Conservation (phyloP, 345 rosid genomes). For the Dimocarpus longan region DNA sequence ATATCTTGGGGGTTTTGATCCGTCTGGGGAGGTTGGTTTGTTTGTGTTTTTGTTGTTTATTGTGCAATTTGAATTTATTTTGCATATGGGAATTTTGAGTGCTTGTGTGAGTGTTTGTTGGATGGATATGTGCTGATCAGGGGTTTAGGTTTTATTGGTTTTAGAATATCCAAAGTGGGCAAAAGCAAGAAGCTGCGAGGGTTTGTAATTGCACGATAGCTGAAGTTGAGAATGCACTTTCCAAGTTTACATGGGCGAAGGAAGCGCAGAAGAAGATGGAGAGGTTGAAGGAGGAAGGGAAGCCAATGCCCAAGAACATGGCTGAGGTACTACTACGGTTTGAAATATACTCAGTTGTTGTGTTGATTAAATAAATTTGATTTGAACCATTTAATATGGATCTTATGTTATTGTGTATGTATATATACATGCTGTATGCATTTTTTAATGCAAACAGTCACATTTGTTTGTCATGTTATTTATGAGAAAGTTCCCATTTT, state of each 20-base stretch:
- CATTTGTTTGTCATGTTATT: background rate
- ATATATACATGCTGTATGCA: background rate
- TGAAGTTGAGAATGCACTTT: slow-evolving; percentile 78
- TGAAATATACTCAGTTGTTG: background rate
- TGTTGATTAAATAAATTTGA: background rate
- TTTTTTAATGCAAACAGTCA: background rate
- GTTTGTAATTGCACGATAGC: slow-evolving; percentile 73
- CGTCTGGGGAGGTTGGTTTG: slow-evolving; percentile 80
- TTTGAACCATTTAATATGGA: background rate
- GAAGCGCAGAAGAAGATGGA: slow-evolving; percentile 70
- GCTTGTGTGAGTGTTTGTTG: background rate
- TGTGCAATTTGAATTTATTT: background rate
- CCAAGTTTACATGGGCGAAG: slow-evolving; percentile 90
- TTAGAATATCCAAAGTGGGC: slow-evolving; percentile 79
- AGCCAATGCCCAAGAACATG: slow-evolving; percentile 81
- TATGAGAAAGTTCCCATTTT: background rate
- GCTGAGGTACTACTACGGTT: slow-evolving; percentile 61
- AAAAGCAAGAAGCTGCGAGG: slow-evolving; percentile 85
- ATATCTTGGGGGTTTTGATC: slow-evolving; percentile 67
- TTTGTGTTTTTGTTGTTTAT: background rate
- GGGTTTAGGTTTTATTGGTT: slow-evolving; percentile 56
- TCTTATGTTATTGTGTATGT: background rate
- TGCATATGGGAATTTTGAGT: background rate
- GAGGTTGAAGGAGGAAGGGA: slow-evolving; percentile 77
- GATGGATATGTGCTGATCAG: slow-evolving; percentile 33